Percentiles rank a stretch among this genome's conserved stretches.
Evolutionary conservation across 2,329 filamentous ascomycete genomes (phyloP).

Genomic region (Ceratocystis harringtonii): DNA sequence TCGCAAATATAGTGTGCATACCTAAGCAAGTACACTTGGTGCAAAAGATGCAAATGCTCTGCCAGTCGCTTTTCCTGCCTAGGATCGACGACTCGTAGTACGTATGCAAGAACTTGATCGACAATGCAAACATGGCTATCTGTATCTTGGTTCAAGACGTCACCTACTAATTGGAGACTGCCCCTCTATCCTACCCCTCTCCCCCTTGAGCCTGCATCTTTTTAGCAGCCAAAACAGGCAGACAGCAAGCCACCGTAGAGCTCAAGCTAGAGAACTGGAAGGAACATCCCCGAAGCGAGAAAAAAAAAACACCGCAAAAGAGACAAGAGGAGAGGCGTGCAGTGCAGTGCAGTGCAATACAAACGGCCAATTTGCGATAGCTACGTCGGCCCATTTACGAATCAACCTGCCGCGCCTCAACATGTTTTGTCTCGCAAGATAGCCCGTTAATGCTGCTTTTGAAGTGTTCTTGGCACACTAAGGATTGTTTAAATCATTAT

Average conservation of each 20-base stretch:
- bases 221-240: background rate
- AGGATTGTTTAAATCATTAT: conserved; percentile 1
- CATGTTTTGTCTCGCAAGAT: background rate
- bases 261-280: background rate
- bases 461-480: background rate
- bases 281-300: background rate
- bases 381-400: no score
- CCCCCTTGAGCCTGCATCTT: background rate
- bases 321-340: background rate
- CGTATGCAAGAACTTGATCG: conserved; percentile 1
- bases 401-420: background rate
- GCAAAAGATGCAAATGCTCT: background rate
- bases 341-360: background rate
- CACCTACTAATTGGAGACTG: background rate
- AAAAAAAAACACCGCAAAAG: background rate
- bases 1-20: background rate
- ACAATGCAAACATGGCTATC: background rate
- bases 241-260: background rate
- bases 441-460: background rate
- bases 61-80: no score
- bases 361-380: background rate
- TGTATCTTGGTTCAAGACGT: conserved; percentile 4
- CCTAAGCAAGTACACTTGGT: background rate
- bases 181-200: background rate
- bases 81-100: background rate